Percentiles rank a stretch among this genome's conserved stretches.
Conservation (phyloP, 2,329 filamentous ascomycete species). For the Escovopsis weberi region DNA sequence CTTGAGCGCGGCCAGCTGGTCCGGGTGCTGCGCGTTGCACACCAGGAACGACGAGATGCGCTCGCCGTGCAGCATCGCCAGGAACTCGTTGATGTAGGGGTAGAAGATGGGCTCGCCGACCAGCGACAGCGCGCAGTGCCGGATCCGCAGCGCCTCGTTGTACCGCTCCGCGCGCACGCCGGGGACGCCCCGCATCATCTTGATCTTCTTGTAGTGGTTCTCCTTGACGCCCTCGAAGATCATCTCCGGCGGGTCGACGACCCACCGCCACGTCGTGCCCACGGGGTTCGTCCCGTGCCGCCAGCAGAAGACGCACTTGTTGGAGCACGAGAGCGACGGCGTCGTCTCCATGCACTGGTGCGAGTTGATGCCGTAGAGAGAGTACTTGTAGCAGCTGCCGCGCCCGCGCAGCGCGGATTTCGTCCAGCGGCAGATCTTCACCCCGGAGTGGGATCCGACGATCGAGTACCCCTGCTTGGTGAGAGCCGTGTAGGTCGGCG, state of each 20-base stretch:
- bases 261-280: constrained; percentile 92
- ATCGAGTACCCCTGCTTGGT: constrained; percentile 97
- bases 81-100: constrained; percentile 88
- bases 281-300: constrained; percentile 95
- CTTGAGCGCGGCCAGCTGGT: constrained; percentile 66
- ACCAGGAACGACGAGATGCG: constrained; percentile 90
- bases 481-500: constrained; percentile 74
- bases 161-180: constrained; percentile 87
- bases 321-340: constrained; percentile 85
- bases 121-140: constrained; percentile 81
- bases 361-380: constrained; percentile 91
- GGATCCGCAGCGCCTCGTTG: constrained; percentile 80
- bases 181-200: constrained; percentile 87
- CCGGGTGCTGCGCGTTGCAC: constrained; percentile 93
- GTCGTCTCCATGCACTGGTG: constrained; percentile 99
- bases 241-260: constrained; percentile 76
- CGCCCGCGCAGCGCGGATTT: constrained; percentile 89
- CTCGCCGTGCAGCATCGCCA: constrained; percentile 67
- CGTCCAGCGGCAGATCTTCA: constrained; percentile 97
- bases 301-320: constrained; percentile 99
- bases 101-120: constrained; percentile 99
- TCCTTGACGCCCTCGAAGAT: constrained; percentile 86
- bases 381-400: constrained; percentile 95
- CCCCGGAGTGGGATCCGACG: constrained; percentile 85
- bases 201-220: constrained; percentile 93